Evolutionary conservation across 1,284 basidiomycete species (phyloP), one percentile per base, ranked within the genome.

Genomic region (Ceratobasidium sp.): DNA sequence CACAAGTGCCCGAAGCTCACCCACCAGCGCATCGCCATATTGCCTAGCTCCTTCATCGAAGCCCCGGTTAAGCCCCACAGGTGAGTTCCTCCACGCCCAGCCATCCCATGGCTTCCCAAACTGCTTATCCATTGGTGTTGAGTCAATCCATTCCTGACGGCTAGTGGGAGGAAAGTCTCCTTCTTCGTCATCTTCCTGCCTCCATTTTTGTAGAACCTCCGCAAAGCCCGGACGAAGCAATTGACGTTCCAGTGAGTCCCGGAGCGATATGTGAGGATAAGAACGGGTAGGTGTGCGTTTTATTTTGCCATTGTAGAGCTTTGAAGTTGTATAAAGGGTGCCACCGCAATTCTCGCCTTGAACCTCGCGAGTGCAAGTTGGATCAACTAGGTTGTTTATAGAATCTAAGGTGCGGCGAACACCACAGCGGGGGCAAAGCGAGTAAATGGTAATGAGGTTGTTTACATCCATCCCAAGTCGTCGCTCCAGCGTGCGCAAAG

Each of bases 381-480:
- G 47, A 50, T 33, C 27, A 22, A 19, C 5, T 9, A 29, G 31
- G n/a, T 64, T 33, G 4, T 50, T 15, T 15, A 64, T 29, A 50
- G 22, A 29, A 2, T 64, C 45, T 7, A 44, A 19, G 3, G 24
- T 64, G 24, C 48, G 48, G 8, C 36, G 62, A 1, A 45, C 48
- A 11, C 44, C 62, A 50, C 62, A 64, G n/a, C 3, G 1, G n/a
- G 45, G 41, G 22, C 62, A 64, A 5, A 64, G 45, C 19, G 62
- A n/a, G 17, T 64, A 64, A 19, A 64, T 59, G 8, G 27, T 48
- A 14, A 64, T 64, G 11, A 50, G 7, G 29, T 27, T 14, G 17
- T 64, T 45, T 2, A 64, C 7, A 19, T 64, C 29, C 19, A 64
- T 17, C n/a, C 62, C 62, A 15, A 64, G 62, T 15, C 24, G 62